phyloP scores from a whole-genome alignment of 1,284 basidiomycete species.

The Sporisorium iseilematis-ciliati region DNA sequence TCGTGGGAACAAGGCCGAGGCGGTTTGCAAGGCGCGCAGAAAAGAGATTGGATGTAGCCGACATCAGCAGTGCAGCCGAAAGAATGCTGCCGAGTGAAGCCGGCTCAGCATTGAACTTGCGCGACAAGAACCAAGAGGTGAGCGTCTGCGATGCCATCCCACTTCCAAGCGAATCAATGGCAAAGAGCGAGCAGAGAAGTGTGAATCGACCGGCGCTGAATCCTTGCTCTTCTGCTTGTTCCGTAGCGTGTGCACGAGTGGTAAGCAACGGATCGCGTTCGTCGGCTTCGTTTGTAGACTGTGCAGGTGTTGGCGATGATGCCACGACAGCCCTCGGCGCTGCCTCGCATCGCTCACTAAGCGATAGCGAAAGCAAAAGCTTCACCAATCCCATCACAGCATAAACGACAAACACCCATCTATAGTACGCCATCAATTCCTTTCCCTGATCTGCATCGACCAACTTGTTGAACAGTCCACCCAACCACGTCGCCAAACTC shows the following conservation, averaged over 20 bases:
- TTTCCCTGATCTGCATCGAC: background rate
- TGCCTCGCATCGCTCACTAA: slow-evolving; percentile 18
- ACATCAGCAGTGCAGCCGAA: slow-evolving; percentile 21
- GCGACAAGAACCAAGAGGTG: slow-evolving; percentile 25
- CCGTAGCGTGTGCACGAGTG: background rate
- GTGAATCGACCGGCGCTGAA: slow-evolving; percentile 12
- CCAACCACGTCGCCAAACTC: slow-evolving; percentile 28
- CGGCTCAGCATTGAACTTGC: slow-evolving; percentile 30
- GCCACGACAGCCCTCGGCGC: background rate
- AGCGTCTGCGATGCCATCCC: slow-evolving; percentile 35
- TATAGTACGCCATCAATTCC: slow-evolving; percentile 10
- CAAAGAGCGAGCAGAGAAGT: slow-evolving; percentile 25
- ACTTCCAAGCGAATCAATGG: slow-evolving; percentile 27
- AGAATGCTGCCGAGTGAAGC: slow-evolving; percentile 25
- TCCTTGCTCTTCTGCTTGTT: background rate
- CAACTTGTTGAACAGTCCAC: slow-evolving; percentile 10
- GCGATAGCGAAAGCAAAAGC: slow-evolving; percentile 17
- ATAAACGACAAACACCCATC: slow-evolving; percentile 25
- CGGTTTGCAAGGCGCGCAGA: slow-evolving; percentile 21
- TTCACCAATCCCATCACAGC: slow-evolving; percentile 21
- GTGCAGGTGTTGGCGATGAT: background rate
- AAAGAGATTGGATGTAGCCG: slow-evolving; percentile 32
- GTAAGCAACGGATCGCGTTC: slow-evolving; percentile 20
- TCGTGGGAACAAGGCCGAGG: slow-evolving; percentile 21
- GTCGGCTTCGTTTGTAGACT: background rate